Evolutionary conservation across 106 monocot genomes (phyloP).

Genomic region (Platanthera guangdongensis): DNA sequence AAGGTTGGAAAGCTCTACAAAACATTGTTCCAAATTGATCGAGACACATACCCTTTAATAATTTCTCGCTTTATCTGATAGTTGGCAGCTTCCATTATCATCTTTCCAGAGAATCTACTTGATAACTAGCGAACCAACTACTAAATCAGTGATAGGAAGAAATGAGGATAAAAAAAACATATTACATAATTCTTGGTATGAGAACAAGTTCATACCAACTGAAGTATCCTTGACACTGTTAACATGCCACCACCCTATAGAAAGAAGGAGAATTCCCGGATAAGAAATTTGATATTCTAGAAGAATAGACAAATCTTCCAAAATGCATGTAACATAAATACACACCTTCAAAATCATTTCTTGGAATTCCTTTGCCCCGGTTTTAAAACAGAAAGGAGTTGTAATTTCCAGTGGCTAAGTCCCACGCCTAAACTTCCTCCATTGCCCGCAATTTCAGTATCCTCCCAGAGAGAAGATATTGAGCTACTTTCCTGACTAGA

Average conservation of each 20-base stretch:
- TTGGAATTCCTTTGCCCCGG: conserved; percentile 67
- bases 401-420: conserved; percentile 75
- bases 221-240: conserved; percentile 56
- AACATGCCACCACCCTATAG: conserved; percentile 78
- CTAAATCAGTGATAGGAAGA: conserved; percentile 12
- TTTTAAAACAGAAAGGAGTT: conserved; percentile 45
- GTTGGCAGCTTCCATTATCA: conserved; percentile 84
- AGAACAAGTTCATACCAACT: conserved; percentile 40
- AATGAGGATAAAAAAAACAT: conserved; percentile 6
- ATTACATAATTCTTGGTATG: not conserved
- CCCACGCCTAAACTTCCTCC: conserved; percentile 63
- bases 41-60: conserved; percentile 54
- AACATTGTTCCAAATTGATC: not conserved
- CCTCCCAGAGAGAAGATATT: conserved; percentile 23
- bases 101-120: conserved; percentile 71
- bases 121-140: conserved; percentile 46
- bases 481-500: conserved; percentile 24
- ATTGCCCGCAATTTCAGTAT: conserved; percentile 12
- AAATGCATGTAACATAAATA: not conserved
- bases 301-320: not conserved
- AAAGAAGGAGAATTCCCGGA: conserved; percentile 10
- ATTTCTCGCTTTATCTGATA: conserved; percentile 86
- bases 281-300: not conserved
- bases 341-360: conserved; percentile 70
- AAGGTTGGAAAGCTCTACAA: too few species aligned